Percentiles rank a stretch among this genome's conserved stretches.
Conservation (phyloP, 1,284 basidiomycete genomes). For the Rhizoctonia solani region DNA sequence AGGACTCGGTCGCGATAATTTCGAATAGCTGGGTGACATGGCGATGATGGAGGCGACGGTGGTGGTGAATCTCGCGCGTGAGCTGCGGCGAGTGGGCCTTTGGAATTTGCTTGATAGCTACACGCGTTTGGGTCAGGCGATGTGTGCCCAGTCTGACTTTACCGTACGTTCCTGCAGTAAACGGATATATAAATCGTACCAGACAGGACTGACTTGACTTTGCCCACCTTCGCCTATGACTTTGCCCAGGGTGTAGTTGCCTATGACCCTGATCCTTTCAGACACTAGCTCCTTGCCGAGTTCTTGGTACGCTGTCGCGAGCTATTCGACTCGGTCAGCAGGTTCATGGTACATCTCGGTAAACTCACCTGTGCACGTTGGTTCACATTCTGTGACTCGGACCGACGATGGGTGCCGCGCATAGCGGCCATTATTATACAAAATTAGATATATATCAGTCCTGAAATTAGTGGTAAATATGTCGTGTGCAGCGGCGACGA, state of each 20-base stretch:
- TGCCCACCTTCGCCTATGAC: constrained; percentile 94
- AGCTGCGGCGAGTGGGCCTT: constrained; percentile 88
- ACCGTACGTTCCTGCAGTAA: constrained; percentile 78
- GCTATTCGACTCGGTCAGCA: constrained; percentile 49
- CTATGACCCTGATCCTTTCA: constrained; percentile 85
- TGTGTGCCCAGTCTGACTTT: constrained; percentile 93
- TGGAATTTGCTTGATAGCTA: constrained; percentile 98
- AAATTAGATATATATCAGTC: neutral
- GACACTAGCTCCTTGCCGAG: constrained; percentile 93
- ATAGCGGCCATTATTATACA: constrained; percentile 35
- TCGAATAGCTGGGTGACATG: constrained; percentile 96
- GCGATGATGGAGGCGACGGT: constrained; percentile 93
- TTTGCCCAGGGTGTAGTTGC: constrained; percentile 93
- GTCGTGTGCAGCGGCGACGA: neutral
- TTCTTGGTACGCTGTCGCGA: constrained; percentile 95
- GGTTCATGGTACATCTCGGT: neutral
- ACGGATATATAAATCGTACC: constrained; percentile 35
- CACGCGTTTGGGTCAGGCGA: constrained; percentile 83
- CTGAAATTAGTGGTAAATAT: neutral
- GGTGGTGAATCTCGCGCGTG: constrained; percentile 97
- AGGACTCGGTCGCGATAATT: constrained; percentile 93
- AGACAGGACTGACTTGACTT: constrained; percentile 1
- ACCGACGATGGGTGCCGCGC: constrained; percentile 37
- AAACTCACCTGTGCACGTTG: constrained; percentile 39
- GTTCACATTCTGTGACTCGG: constrained; percentile 38